Evolutionary conservation across 2,329 filamentous ascomycete species (phyloP), one percentile per base, ranked within the genome.

Genomic region (Eurotiales sp.): DNA sequence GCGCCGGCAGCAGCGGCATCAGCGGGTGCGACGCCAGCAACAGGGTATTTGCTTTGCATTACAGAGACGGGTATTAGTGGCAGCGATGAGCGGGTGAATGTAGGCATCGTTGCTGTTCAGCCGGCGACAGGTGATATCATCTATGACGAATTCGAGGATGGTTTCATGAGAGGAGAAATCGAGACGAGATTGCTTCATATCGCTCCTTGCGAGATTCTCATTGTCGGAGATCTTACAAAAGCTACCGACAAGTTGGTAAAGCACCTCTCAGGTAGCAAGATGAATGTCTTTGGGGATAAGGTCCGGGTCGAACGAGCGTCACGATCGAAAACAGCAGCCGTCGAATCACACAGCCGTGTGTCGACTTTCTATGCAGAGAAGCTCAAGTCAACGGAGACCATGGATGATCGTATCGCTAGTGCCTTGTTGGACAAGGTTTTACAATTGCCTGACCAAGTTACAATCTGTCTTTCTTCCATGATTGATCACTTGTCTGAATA

Each of bases 131-230:
- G 93, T 51, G 92, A 97, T 67, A 90, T 99, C 60, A 87, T 97
- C 51, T 95, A 96, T 62, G 93, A 99, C 64, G 85, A 86, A 53
- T 99, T 99, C 61, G 90, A 97, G 60, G 93, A 99, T 63, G 90
- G 92, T 2, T 97, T 97, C 72, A 96, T 99, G 92, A 81, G 93
- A 44, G 90, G 86, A 61, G 93, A 99, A 66, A 87, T 99, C 29
- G 93, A 99, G 72, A 99, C 93, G 0, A 78, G 93, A n/a, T 74
- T 99, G 22, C 75, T 99, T 25, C 93, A 99, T 66, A 95, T 99
- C 58, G 90, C 92, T 0, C 93, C 93, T 0, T 96, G 91, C 70
- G 93, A 99, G 68, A 90, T 99, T 55, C 77, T 99, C 27, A 87
- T 99, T 40, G 89, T 99, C 1, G 93, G 93, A 12, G 84, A 93